Conservation (phyloP, 2,329 filamentous ascomycete genomes). For the Basipetospora chlamydospora region DNA sequence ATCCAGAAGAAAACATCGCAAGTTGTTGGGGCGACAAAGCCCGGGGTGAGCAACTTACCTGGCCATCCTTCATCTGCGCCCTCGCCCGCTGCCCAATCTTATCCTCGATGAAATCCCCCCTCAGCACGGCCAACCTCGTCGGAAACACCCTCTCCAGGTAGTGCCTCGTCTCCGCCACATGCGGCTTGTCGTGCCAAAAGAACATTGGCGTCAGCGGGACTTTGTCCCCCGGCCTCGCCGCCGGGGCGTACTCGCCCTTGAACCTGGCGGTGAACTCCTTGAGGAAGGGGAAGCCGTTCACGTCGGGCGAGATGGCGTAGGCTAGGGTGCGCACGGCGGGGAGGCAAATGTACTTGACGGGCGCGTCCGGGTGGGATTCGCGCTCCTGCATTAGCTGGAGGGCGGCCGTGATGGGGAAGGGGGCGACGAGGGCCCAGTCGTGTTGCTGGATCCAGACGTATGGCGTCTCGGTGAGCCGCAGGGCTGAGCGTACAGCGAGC, state of each 20-base stretch:
- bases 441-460: constrained; percentile 45
- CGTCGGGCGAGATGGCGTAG: constrained; percentile 33
- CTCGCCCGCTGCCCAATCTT: constrained; percentile 38
- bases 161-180: constrained; percentile 32
- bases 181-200: constrained; percentile 46
- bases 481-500: constrained; percentile 34
- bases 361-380: constrained; percentile 15
- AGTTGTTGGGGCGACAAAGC: no score
- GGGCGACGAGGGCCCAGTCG: constrained; percentile 34
- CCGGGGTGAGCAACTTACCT: constrained; percentile 4
- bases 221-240: not conserved
- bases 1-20: not conserved
- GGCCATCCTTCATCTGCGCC: constrained; percentile 39
- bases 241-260: constrained; percentile 22
- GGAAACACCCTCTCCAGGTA: constrained; percentile 36
- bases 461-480: constrained; percentile 29
- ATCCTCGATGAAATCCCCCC: constrained; percentile 43
- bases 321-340: constrained; percentile 35
- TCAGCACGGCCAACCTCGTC: constrained; percentile 29
- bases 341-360: constrained; percentile 38
- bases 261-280: constrained; percentile 25
- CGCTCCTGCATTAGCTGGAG: constrained; percentile 29
- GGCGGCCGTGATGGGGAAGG: constrained; percentile 28
- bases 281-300: constrained; percentile 25
- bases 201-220: constrained; percentile 39